Conservation (phyloP, 345 rosid genomes). For the Limnanthes douglasii region DNA sequence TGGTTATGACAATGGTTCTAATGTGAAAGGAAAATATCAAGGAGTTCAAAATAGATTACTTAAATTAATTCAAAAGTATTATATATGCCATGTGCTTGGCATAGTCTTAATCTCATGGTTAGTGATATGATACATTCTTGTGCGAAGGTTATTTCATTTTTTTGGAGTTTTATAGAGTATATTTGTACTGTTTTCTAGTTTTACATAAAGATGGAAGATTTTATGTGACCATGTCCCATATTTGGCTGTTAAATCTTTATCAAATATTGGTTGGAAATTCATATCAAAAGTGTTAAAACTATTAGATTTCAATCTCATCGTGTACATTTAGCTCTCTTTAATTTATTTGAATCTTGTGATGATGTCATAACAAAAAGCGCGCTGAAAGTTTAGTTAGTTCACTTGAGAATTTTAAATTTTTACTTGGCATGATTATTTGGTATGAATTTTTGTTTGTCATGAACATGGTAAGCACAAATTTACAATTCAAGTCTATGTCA, state of each 20-base stretch:
- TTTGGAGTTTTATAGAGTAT: not conserved
- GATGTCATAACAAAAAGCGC: no score
- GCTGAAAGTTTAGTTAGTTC: no score
- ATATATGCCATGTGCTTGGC: not conserved
- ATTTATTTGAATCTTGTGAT: no score
- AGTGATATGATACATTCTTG: not conserved
- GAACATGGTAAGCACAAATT: no score
- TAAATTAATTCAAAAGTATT: not conserved
- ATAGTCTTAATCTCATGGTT: not conserved
- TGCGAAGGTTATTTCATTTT: not conserved
- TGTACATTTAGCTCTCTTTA: no score
- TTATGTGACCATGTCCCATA: not conserved
- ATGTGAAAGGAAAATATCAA: conserved; percentile 2
- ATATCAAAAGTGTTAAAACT: not conserved
- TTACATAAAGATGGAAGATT: not conserved
- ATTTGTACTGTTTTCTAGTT: not conserved
- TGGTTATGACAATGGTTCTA: no score
- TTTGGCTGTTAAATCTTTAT: not conserved
- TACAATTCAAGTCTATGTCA: no score
- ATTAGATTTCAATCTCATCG: not conserved
- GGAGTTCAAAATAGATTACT: not conserved
- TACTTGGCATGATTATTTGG: no score
- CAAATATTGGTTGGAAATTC: not conserved
- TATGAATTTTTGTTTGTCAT: no score
- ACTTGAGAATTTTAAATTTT: no score